These are phyloP conservation scores for Metschnikowia drakensbergensis DNA, from an alignment of 805 yeast species.

Conservation along the genomic window DNA sequence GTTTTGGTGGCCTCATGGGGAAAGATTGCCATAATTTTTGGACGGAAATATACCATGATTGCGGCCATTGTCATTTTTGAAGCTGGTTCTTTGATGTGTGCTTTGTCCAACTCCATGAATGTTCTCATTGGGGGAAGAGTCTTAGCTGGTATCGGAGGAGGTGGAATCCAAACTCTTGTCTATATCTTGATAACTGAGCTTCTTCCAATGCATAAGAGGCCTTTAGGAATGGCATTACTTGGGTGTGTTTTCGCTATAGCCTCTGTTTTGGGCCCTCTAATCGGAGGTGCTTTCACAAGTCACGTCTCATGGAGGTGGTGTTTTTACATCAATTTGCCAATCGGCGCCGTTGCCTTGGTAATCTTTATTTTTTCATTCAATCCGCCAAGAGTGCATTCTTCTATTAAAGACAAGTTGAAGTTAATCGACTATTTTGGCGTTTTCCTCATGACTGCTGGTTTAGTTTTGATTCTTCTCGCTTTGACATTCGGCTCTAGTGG, in stretches of 20 bases:
- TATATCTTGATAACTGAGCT: conserved; percentile 31
- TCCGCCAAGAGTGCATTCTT: conserved; percentile 18
- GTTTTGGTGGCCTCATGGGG: conserved; percentile 38
- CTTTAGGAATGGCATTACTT: conserved; percentile 21
- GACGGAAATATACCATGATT: conserved; percentile 31
- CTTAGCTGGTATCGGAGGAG: conserved; percentile 37
- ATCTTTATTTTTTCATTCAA: conserved; percentile 19
- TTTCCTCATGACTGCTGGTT: conserved; percentile 18
- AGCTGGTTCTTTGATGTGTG: conserved; percentile 37
- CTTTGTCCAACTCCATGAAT: conserved; percentile 34
- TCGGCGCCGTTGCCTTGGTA: conserved; percentile 21
- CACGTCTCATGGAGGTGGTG: conserved; percentile 28
- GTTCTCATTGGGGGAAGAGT: conserved; percentile 41
- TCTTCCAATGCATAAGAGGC: conserved; percentile 27
- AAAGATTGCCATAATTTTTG: conserved; percentile 33
- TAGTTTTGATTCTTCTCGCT: conserved; percentile 23
- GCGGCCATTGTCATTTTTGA: conserved; percentile 26
- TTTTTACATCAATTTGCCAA: conserved; percentile 26
- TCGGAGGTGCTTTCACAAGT: conserved; percentile 26
- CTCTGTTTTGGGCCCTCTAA: conserved; percentile 24
- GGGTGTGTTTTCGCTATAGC: conserved; percentile 22
- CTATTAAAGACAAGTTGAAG: conserved; percentile 14
- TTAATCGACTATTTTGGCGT: conserved; percentile 22
- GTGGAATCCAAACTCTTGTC: conserved; percentile 29
- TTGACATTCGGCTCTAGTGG: conserved; percentile 23